phyloP scores from a whole-genome alignment of 768 basidiomycete species.

The Suillus brevipes region DNA sequence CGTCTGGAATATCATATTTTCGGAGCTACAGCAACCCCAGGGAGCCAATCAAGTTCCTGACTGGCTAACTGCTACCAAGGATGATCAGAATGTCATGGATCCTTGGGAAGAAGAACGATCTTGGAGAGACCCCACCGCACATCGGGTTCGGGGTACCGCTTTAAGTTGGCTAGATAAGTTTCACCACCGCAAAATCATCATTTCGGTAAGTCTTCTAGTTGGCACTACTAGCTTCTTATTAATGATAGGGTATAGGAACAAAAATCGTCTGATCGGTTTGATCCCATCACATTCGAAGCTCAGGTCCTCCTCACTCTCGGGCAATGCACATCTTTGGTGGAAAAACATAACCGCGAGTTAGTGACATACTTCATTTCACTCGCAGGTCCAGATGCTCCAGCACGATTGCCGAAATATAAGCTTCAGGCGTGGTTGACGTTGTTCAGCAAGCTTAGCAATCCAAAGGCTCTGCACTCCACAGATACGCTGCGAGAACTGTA shows the following conservation, averaged over 20 bases:
- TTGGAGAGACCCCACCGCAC: conserved; percentile 76
- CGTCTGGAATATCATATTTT: conserved; percentile 72
- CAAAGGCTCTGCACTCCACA: conserved; percentile 80
- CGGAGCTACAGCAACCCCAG: conserved; percentile 46
- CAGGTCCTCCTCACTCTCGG: conserved; percentile 75
- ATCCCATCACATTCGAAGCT: conserved; percentile 71
- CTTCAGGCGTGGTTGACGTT: conserved; percentile 78
- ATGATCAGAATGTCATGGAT: conserved; percentile 23
- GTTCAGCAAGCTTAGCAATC: conserved; percentile 89
- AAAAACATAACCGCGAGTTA: conserved; percentile 86
- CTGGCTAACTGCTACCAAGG: conserved; percentile 27
- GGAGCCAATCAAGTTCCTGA: conserved; percentile 15
- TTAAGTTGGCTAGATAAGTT: conserved; percentile 45
- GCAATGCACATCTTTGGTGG: conserved; percentile 69
- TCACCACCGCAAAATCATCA: conserved; percentile 32
- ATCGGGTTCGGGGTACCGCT: conserved; percentile 54
- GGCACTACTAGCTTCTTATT: neutral
- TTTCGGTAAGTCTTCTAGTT: conserved; percentile 30
- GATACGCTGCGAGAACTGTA: conserved; percentile 67
- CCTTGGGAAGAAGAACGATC: conserved; percentile 68
- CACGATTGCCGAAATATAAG: conserved; percentile 56
- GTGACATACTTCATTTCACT: conserved; percentile 77
- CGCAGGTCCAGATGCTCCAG: conserved; percentile 38
- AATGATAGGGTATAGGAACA: conserved; percentile 36
- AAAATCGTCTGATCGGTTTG: conserved; percentile 57